Base-by-base conservation (phyloP, 306 rosid species). In the peach (Prunus persica) region DNA sequence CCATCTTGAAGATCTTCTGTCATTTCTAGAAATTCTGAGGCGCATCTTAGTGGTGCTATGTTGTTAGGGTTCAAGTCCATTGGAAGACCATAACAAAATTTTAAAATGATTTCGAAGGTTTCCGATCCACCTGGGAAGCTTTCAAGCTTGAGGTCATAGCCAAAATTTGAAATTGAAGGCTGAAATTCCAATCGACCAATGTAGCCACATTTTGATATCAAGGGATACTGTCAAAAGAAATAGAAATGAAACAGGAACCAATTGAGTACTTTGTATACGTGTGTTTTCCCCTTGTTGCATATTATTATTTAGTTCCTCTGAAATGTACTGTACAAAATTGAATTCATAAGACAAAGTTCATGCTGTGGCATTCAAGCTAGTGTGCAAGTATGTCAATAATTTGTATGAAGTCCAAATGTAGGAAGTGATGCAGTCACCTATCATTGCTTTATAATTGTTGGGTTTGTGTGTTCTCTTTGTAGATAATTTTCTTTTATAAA, bases 21-120 rank as follows among this genome's bases (percentile, higher is more conserved):
- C 99, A 95, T 95, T 84, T 95, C 96, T 41, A 95, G 85, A 82
- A 84, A 95, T 71, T 91, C 98, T 13, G 99, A 86, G 28, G 97
- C 98, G 63, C 99, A 95, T 91, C 99, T 87, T 45, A 95, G 84
- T 74, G 84, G 82, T 45, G 98, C 99, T 83, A 91, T 78, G 30
- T 92, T 91, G 50, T 66, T 83, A 43, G 97, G 81, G 82, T 76
- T 86, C 32, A 95, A 86, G 81, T 92, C 97, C 67, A 92, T 73
- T 18, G 91, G 96, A 69, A 95, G 87, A 69, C 97, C 96, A 57
- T 95, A 95, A 55, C 99, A 95, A 90, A 91, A 92, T 80, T 86
- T 92, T 49, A 95, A 77, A 65, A 92, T 71, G 54, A 83, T 83
- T 73, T 89, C 96, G 24, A 92, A 92, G 76, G 92, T 81, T 81